phyloP scores from a whole-genome alignment of 305 asterid species.

The Lippia alba region DNA sequence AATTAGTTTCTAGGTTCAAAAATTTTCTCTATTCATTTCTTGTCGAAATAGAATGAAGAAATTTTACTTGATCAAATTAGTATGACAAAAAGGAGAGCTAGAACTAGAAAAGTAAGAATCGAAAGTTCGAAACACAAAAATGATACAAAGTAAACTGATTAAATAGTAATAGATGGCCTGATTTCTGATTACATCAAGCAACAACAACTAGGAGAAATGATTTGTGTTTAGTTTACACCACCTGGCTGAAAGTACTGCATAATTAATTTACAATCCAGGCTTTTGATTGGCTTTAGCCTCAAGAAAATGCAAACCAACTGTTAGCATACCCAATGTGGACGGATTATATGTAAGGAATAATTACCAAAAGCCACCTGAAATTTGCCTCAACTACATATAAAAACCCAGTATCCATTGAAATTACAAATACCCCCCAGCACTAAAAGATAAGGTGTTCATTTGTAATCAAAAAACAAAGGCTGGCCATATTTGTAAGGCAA shows the following conservation, averaged over 20 bases:
- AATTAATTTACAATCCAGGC: background rate
- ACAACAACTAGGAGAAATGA: background rate
- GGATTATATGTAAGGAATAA: slow-evolving; percentile 3
- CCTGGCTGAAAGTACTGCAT: background rate
- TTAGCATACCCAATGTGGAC: background rate
- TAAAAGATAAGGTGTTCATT: too few species aligned
- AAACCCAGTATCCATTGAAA: too few species aligned
- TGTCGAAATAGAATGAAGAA: background rate
- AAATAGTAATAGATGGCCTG: background rate
- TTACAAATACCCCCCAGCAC: too few species aligned
- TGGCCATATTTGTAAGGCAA: slow-evolving; percentile 2
- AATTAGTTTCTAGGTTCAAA: slow-evolving; percentile 23
- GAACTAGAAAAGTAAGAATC: slow-evolving; percentile 2
- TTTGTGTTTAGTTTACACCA: background rate
- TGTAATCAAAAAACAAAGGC: too few species aligned
- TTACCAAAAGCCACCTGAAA: background rate
- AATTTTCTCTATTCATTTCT: too few species aligned
- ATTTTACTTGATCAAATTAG: background rate
- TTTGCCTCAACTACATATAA: too few species aligned
- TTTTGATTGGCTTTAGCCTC: background rate
- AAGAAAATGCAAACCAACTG: background rate
- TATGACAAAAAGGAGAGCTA: slow-evolving; percentile 5
- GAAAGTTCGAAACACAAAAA: background rate
- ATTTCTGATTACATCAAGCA: too few species aligned
- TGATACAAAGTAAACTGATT: background rate